Conservation (phyloP, 176 grass and related monocot species). For the Rhynchospora tenuis region DNA sequence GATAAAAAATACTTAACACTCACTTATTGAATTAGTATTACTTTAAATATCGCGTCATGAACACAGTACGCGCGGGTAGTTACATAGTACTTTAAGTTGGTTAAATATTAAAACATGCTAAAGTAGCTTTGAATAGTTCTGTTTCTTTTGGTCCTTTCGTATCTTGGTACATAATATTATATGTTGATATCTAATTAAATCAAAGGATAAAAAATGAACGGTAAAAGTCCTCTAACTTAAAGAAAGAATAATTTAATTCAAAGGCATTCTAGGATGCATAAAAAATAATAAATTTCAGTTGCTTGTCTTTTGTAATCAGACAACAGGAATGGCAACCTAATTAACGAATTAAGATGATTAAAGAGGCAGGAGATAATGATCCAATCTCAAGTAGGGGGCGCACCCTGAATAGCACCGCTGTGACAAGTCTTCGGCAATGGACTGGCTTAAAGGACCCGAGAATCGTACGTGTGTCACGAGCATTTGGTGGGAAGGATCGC, state of each 20-base stretch:
- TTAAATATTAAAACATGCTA: not conserved
- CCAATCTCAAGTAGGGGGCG: not conserved
- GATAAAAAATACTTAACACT: not conserved
- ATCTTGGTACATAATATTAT: not conserved
- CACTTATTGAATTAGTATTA: not conserved
- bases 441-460: constrained; percentile 62
- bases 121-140: not conserved
- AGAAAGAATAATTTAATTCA: not conserved
- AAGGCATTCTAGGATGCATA: not conserved
- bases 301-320: not conserved
- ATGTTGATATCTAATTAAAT: not conserved
- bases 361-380: constrained; percentile 17
- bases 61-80: not conserved
- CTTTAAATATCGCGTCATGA: not conserved
- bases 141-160: not conserved
- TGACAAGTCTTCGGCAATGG: constrained; percentile 47
- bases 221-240: not conserved
- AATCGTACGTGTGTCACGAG: constrained; percentile 86
- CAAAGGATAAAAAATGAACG: not conserved
- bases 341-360: constrained; percentile 19
- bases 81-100: not conserved
- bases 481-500: constrained; percentile 89
- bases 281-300: not conserved
- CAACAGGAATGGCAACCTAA: not conserved
- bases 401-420: not conserved